A percentile compares a stretch with the other conserved stretches of the same genome.
These are phyloP conservation scores for Cladosporium austrohemisphaericum DNA, from an alignment of 2,329 filamentous ascomycete species.

Conservation along the genomic window DNA sequence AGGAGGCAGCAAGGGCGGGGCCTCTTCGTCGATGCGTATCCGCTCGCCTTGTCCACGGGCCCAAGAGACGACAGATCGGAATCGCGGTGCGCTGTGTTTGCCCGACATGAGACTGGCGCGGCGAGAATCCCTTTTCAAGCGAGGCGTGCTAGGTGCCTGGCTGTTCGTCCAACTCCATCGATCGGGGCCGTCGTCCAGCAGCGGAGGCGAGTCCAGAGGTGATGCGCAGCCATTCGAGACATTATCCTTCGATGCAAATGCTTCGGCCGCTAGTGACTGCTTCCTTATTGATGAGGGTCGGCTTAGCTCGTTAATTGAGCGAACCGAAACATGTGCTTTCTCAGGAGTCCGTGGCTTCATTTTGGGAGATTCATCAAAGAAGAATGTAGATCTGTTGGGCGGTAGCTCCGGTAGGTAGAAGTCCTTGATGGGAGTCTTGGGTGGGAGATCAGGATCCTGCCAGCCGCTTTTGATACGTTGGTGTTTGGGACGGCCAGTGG, in stretches of 20 bases:
- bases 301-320: slow-evolving; percentile 1
- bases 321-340: slow-evolving; percentile 1
- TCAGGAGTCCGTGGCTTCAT: background rate
- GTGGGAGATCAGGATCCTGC: background rate
- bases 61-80: slow-evolving; percentile 20
- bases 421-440: slow-evolving; percentile 1
- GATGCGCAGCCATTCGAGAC: background rate
- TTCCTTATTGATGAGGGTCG: slow-evolving; percentile 2
- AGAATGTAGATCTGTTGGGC: slow-evolving; percentile 3
- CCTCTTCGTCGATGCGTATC: slow-evolving; percentile 15
- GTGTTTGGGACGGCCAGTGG: background rate
- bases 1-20: background rate
- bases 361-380: slow-evolving; percentile 4
- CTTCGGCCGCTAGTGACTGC: background rate
- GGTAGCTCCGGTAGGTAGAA: background rate
- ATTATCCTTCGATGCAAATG: background rate
- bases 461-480: slow-evolving; percentile 7
- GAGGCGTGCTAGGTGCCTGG: slow-evolving; percentile 28
- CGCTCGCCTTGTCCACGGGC: slow-evolving; percentile 17
- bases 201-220: background rate
- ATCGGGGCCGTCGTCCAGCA: slow-evolving; percentile 1
- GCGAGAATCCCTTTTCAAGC: slow-evolving; percentile 16
- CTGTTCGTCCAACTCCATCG: slow-evolving; percentile 31
- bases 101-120: slow-evolving; percentile 16
- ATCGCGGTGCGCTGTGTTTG: slow-evolving; percentile 15